Evolutionary conservation across 2,329 filamentous ascomycete genomes (phyloP), one percentile per base, ranked within the genome.

Genomic region (Claviceps cyperi): DNA sequence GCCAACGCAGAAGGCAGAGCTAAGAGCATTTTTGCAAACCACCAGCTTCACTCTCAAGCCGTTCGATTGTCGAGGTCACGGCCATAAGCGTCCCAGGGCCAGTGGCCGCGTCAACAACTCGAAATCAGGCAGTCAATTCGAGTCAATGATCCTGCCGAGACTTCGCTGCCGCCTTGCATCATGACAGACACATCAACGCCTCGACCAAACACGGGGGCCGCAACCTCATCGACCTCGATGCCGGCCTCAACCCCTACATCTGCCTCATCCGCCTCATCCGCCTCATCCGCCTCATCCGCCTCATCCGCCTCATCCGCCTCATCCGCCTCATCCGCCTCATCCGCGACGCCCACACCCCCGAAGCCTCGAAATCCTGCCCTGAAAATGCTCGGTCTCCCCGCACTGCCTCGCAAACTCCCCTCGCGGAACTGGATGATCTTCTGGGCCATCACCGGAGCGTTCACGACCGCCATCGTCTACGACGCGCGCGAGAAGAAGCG

Each of bases 391-490:
- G 91, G 91, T 51, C 72, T 98, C 52, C 91, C 91, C 47, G 85
- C 83, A 57, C 78, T 96, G 53, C 84, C 86, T 52, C 77, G 82
- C 58, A 88, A 81, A 66, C 80, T 98, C 17, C 92, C 92, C 7
- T 97, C 91, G 17, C 85, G 92, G 54, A 97, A 97, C 66, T 98
- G 92, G 92, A 80, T 92, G 69, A 96, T 98, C 61, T 98, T 98
- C 71, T 81, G 90, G 67, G 75, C 84, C 45, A 66, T 97, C 50
- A 83, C 84, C 11, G 83, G 83, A 49, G 79, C 86, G 45, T 84
- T 95, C 62, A 80, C 86, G 5, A 81, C 79, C 15, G 85, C 88
- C 48, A 76, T 97, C 50, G 77, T 92, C 62, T 96, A 98, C 73
- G 92, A 98, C 68, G 87, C 87, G 62, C 83, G 86, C 53, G 84